Evolutionary conservation across 2,329 filamentous ascomycete species (phyloP).

Genomic region (Allantophomopsis cytisporea): DNA sequence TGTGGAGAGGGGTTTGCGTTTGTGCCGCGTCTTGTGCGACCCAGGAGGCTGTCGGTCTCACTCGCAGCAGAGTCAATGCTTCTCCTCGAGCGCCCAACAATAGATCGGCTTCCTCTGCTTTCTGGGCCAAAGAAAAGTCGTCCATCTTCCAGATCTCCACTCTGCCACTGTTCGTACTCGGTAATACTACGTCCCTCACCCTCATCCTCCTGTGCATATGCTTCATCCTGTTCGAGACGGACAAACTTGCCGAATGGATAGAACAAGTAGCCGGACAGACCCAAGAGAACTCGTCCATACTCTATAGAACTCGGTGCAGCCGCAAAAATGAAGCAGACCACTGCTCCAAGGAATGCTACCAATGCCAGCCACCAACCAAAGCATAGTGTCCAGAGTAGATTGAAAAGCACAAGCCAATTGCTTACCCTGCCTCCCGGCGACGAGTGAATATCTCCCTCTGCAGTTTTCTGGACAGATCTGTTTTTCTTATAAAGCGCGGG

Average conservation of each 20-base stretch:
- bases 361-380: constrained; percentile 95
- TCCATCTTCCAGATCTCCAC: constrained; percentile 88
- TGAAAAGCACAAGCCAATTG: constrained; percentile 75
- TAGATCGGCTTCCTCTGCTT: constrained; percentile 47
- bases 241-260: constrained; percentile 98
- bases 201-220: constrained; percentile 86
- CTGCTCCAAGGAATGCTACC: constrained; percentile 59
- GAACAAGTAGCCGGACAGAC: constrained; percentile 73
- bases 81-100: constrained; percentile 74
- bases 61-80: constrained; percentile 75
- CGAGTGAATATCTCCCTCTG: constrained; percentile 94
- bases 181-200: constrained; percentile 94
- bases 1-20: constrained; percentile 23
- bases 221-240: constrained; percentile 83
- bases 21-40: constrained; percentile 41
- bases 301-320: constrained; percentile 69
- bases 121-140: constrained; percentile 86
- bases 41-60: constrained; percentile 83
- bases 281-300: constrained; percentile 77
- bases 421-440: constrained; percentile 79
- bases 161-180: constrained; percentile 99
- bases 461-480: constrained; percentile 88
- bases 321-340: constrained; percentile 67
- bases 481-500: constrained; percentile 96
- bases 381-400: constrained; percentile 75